phyloP scores from a whole-genome alignment of 176 grass and related monocot species.

The Oryza glumipatula region DNA sequence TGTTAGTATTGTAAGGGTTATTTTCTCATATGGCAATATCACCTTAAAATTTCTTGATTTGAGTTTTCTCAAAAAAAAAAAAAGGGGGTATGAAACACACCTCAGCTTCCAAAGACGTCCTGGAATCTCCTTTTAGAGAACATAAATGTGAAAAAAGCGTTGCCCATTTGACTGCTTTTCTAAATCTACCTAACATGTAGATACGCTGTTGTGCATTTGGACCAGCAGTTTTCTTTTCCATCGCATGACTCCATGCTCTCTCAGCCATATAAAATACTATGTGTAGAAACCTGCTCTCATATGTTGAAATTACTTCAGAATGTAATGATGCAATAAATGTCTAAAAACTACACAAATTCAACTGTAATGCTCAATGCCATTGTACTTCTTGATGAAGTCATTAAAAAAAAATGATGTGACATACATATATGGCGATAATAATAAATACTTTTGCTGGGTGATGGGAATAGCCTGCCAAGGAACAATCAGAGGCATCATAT shows the following conservation, averaged over 20 bases:
- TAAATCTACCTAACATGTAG: conserved; percentile 92
- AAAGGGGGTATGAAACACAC: conserved; percentile 37
- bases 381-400: background rate
- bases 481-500: conserved; percentile 3
- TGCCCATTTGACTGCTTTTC: conserved; percentile 97
- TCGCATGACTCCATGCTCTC: conserved; percentile 96
- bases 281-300: conserved; percentile 76
- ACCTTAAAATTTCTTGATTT: background rate
- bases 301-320: conserved; percentile 31
- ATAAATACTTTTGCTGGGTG: background rate
- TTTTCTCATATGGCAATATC: background rate
- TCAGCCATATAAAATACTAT: conserved; percentile 95
- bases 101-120: conserved; percentile 96
- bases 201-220: conserved; percentile 83
- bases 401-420: background rate
- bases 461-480: background rate
- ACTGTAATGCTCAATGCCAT: background rate
- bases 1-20: background rate
- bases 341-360: background rate
- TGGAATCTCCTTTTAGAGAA: conserved; percentile 91
- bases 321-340: background rate
- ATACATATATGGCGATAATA: background rate
- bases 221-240: conserved; percentile 96
- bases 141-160: conserved; percentile 82
- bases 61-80: conserved; percentile 14